Evolutionary conservation across 371 early-diverging fungal species (phyloP).

Genomic region (Conidiobolus incongruus): DNA sequence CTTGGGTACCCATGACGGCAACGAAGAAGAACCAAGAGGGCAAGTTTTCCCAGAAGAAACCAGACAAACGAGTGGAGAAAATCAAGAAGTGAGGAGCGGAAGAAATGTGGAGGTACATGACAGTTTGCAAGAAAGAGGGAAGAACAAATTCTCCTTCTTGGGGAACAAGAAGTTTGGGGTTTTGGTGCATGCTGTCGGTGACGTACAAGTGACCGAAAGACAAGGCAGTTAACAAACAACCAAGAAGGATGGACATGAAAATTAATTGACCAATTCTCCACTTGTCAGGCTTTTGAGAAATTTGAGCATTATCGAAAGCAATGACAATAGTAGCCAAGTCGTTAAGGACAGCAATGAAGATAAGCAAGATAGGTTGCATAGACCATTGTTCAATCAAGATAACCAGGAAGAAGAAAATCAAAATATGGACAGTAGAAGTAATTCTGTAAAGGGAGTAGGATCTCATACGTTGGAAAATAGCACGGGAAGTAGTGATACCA

Average conservation of each 20-base stretch:
- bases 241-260: conserved; percentile 38
- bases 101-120: conserved; percentile 72
- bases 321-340: conserved; percentile 73
- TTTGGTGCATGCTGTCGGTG: conserved; percentile 18
- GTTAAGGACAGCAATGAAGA: conserved; percentile 56
- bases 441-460: conserved; percentile 78
- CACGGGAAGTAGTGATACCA: too few relatives aligned
- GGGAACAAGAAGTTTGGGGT: conserved; percentile 5
- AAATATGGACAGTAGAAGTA: conserved; percentile 66
- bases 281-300: too few relatives aligned
- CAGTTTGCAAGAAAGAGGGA: conserved; percentile 23
- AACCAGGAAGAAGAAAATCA: conserved; percentile 71
- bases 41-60: conserved; percentile 67
- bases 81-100: conserved; percentile 88
- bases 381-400: conserved; percentile 40
- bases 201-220: conserved; percentile 53
- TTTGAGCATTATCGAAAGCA: too few relatives aligned
- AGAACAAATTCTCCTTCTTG: too few relatives aligned
- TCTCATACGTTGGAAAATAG: too few relatives aligned
- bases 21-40: too few relatives aligned
- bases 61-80: conserved; percentile 77
- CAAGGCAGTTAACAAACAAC: conserved; percentile 28
- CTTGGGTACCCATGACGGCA: conserved; percentile 70
- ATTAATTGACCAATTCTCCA: too few relatives aligned
- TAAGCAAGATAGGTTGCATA: conserved; percentile 39